Base-by-base conservation (phyloP, 495 filamentous ascomycete genomes). In the Chaetomium fimeti region DNA sequence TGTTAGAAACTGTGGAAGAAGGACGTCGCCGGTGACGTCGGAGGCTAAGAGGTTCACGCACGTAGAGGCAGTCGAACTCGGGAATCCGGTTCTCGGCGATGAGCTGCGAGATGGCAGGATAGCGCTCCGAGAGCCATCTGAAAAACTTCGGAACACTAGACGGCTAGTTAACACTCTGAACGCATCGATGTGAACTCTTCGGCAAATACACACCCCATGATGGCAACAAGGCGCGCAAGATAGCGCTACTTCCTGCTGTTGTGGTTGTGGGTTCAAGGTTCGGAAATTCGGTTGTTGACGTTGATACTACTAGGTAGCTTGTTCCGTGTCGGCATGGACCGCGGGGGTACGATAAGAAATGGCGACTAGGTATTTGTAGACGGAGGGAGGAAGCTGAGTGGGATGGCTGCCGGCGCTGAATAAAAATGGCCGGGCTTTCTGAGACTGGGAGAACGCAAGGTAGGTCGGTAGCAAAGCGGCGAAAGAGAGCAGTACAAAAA, bases 31-130 rank as follows among this genome's bases (percentile, higher is more conserved):
- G 9, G 25, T 38, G 25, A 24, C 25, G 24, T 38, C 28, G 51
- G 63, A 28, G 27, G 42, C 25, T 51, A 63, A 60, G 25, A 67
- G 69, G 69, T 57, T 42, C 61, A 70, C 82, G 68, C 71, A 90
- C 85, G 76, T 98, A 99, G 62, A 99, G 85, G 75, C 91, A 94
- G 77, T 99, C 95, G 77, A 99, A 99, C 75, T 99, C 95, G 38
- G 95, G 95, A 76, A 99, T 99, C 63, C 94, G 90, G 78, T 96
- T 99, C 82, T 99, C 95, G 60, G 92, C 93, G 76, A 99, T 98
- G 67, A 99, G 84, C 85, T 97, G 92, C 43, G 94, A 98, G 76
- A 99, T 99, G 61, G 95, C 87, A 32, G 95, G 95, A 84, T 99
- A 99, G 71, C 95, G 90, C 87, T 99, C 95, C 49, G 91, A 96